Percentiles rank a stretch among this genome's conserved stretches.
These are phyloP conservation scores for Fragilariopsis cylindrus DNA, from an alignment of 108 stramenopile species.

Conservation along the genomic window DNA sequence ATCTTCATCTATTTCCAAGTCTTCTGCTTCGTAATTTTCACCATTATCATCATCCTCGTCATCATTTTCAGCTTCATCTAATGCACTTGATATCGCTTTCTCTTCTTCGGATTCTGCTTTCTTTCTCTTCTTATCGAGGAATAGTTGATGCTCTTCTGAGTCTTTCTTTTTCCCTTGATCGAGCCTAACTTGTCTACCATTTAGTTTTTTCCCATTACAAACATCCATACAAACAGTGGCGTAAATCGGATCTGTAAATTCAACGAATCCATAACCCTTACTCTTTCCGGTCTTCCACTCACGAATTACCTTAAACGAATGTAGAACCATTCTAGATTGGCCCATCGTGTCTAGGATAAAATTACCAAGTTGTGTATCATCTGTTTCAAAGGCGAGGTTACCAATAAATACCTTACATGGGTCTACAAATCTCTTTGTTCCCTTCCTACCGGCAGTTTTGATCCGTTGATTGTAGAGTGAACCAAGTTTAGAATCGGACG, in stretches of 20 bases:
- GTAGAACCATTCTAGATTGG: constrained; percentile 28
- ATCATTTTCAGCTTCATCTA: constrained; percentile 59
- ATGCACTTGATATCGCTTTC: constrained; percentile 54
- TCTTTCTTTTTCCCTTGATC: constrained; percentile 68
- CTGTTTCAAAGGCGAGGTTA: constrained; percentile 48
- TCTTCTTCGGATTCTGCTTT: constrained; percentile 63
- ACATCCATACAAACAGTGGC: constrained; percentile 78
- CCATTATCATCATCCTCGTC: constrained; percentile 13
- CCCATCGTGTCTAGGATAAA: constrained; percentile 41
- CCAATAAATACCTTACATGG: constrained; percentile 68
- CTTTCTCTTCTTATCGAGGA: constrained; percentile 52
- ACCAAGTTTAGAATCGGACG: constrained; percentile 22
- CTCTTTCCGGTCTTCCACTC: constrained; percentile 88
- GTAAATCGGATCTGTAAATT: constrained; percentile 77
- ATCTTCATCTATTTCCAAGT: constrained; percentile 15
- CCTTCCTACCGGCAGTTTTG: constrained; percentile 69
- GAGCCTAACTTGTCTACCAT: constrained; percentile 56
- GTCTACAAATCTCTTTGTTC: constrained; percentile 75
- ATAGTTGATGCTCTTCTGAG: constrained; percentile 41
- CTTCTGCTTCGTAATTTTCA: constrained; percentile 17
- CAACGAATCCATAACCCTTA: constrained; percentile 88
- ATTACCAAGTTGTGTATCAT: constrained; percentile 30
- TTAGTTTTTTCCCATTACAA: constrained; percentile 51
- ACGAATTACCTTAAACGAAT: constrained; percentile 55
- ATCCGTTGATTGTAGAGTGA: constrained; percentile 42